Conservation (phyloP, 2,329 filamentous ascomycete genomes). For the Penicillium brevicompactum region DNA sequence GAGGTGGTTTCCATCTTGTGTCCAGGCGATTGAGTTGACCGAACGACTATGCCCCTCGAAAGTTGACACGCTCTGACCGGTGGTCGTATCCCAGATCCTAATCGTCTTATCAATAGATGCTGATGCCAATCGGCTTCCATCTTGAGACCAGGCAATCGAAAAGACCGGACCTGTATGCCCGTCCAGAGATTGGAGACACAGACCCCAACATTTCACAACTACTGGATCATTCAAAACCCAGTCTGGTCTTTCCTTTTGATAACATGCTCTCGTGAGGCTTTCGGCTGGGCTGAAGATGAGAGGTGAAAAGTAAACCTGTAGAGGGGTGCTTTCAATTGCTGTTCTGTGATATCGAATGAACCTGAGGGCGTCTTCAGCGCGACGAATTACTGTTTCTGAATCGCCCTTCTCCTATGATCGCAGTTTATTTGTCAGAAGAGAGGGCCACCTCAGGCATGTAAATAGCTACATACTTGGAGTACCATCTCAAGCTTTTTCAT, state of each 20-base stretch:
- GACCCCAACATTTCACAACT: constrained; percentile 13
- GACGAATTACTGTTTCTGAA: no score
- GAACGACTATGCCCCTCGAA: not conserved
- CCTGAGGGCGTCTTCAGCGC: constrained; percentile 26
- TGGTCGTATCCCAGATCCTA: constrained; percentile 43
- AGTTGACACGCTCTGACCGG: constrained; percentile 11
- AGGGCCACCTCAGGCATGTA: not conserved
- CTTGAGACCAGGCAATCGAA: constrained; percentile 28
- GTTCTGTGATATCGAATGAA: constrained; percentile 28
- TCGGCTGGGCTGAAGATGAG: constrained; percentile 30
- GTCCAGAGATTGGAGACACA: constrained; percentile 18
- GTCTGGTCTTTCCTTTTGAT: not conserved
- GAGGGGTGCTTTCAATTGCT: constrained; percentile 25
- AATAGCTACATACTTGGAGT: constrained; percentile 7
- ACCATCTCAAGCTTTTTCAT: constrained; percentile 16
- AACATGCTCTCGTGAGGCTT: constrained; percentile 2
- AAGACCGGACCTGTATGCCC: constrained; percentile 3
- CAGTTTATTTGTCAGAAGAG: not conserved
- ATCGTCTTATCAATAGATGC: constrained; percentile 24
- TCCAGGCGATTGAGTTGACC: not conserved
- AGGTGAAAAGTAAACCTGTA: constrained; percentile 32
- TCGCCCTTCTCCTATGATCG: not conserved
- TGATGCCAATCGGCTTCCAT: constrained; percentile 27
- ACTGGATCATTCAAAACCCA: constrained; percentile 9
- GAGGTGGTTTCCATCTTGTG: not conserved